Evolutionary conservation across 1,139 yeast genomes (phyloP).

Genomic region (Meyerozyma carpophila): DNA sequence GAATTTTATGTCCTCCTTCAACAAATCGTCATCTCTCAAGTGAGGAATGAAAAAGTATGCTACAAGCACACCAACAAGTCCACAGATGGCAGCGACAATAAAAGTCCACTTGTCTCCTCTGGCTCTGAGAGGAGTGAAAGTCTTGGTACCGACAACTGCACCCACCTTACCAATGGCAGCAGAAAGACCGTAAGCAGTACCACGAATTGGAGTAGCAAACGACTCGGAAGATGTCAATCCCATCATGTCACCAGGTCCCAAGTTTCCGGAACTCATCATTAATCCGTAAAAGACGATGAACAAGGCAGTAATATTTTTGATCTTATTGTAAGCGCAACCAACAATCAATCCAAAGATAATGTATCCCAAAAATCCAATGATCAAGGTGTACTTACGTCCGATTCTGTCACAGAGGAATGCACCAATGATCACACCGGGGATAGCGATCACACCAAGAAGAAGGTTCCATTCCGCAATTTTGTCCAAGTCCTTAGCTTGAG

Average conservation of each 20-base stretch:
- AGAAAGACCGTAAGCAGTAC: conserved; percentile 49
- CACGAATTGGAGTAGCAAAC: conserved; percentile 72
- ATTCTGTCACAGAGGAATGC: conserved; percentile 48
- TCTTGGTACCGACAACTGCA: conserved; percentile 44
- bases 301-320: conserved; percentile 44
- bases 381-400: conserved; percentile 55
- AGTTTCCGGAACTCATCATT: conserved; percentile 56
- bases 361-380: conserved; percentile 40
- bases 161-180: conserved; percentile 50
- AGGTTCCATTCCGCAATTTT: conserved; percentile 55
- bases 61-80: conserved; percentile 58
- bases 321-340: conserved; percentile 48
- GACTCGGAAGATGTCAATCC: conserved; percentile 66
- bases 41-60: conserved; percentile 65
- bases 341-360: conserved; percentile 49
- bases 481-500: conserved; percentile 30
- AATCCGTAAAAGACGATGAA: conserved; percentile 57
- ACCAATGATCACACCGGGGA: conserved; percentile 59
- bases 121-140: conserved; percentile 38
- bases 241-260: conserved; percentile 75
- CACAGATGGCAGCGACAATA: conserved; percentile 67
- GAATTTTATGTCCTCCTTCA: conserved; percentile 60
- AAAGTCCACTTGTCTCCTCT: conserved; percentile 32
- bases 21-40: conserved; percentile 58
- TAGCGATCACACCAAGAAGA: conserved; percentile 44